Evolutionary conservation across 108 stramenopile species (phyloP), one percentile per base, ranked within the genome.

Genomic region (Skeletonema potamos): DNA sequence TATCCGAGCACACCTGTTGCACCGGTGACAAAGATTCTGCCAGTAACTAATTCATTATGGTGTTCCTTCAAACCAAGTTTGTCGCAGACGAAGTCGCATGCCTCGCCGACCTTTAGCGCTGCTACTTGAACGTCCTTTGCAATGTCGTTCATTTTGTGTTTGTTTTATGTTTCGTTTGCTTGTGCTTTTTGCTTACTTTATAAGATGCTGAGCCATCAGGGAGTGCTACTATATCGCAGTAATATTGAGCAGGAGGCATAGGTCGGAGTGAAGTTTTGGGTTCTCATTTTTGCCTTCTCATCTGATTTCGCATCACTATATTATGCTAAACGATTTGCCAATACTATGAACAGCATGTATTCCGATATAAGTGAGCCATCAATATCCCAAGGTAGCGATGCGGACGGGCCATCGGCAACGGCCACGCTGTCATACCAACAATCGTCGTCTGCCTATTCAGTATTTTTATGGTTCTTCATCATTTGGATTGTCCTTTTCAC

Each of bases 1-100:
- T 82, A 82, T 20, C 84, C 84, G 30, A 85, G 56, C 32, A 79
- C 76, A 27, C 84, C 84, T 20, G 66, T 70, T 13, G 80, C 84
- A 20, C 64, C 57, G 2, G 84, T 85, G 7, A 85, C 51, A 58
- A 81, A 75, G 22, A 73, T 59, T n/a, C 46, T 64, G 20, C 66
- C 66, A 17, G 57, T 24, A 1, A 51, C 48, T 6, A 51, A 5
- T 3, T 51, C 48, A 9, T 51, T n/a, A 2, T 51, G 48, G 22
- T 51, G 48, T 20, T 51, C 20, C 22, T 51, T 51, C 22, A 51
- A 6, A 22, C 48, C 48, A 8, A 51, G 22, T 22, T 7, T 22
- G 6, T 24, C 48, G 2, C 48, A 22, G 20, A 51, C 6, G 8
- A n/a, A 22, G 22, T 51, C 48, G 8, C 48, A 20, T 8, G 22